Conservation (phyloP, 805 yeast genomes). For the Lachancea thermotolerans region DNA sequence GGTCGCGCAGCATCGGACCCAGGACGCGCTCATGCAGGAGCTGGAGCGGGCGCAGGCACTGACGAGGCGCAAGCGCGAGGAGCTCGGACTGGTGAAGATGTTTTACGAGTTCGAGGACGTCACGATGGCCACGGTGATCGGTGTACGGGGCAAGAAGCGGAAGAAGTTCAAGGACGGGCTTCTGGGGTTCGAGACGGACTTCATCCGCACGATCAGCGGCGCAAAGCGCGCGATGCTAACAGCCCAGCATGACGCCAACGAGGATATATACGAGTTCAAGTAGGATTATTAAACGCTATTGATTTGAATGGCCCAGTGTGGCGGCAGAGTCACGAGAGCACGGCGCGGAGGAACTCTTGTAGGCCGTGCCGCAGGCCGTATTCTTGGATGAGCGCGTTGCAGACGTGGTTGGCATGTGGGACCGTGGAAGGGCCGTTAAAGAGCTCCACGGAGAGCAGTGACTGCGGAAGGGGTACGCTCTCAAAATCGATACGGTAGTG, state of each 20-base stretch:
- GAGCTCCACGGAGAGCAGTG: constrained; percentile 6
- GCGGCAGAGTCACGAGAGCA: not conserved
- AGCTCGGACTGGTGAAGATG: constrained; percentile 28
- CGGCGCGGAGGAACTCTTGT: constrained; percentile 7
- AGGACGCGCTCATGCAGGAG: constrained; percentile 19
- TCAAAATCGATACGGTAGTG: constrained; percentile 1
- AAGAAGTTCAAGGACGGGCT: constrained; percentile 28
- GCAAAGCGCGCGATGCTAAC: constrained; percentile 19
- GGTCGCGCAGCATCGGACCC: constrained; percentile 13
- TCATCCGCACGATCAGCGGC: constrained; percentile 18
- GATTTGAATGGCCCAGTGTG: too few relatives aligned
- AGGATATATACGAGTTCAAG: constrained; percentile 3
- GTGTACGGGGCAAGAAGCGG: constrained; percentile 33
- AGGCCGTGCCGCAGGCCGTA: constrained; percentile 21
- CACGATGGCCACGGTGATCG: constrained; percentile 31
- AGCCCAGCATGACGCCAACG: constrained; percentile 1
- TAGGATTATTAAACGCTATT: not conserved
- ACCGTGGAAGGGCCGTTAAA: constrained; percentile 1
- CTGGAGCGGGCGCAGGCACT: constrained; percentile 19
- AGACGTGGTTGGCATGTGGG: constrained; percentile 10
- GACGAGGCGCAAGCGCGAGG: constrained; percentile 20
- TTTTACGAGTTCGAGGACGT: constrained; percentile 32
- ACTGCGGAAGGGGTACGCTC: constrained; percentile 6
- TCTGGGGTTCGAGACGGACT: constrained; percentile 31
- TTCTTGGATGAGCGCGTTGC: constrained; percentile 16